Evolutionary conservation across 2,329 filamentous ascomycete species (phyloP), one percentile per base, ranked within the genome.

Genomic region (Alternaria metachromatica): DNA sequence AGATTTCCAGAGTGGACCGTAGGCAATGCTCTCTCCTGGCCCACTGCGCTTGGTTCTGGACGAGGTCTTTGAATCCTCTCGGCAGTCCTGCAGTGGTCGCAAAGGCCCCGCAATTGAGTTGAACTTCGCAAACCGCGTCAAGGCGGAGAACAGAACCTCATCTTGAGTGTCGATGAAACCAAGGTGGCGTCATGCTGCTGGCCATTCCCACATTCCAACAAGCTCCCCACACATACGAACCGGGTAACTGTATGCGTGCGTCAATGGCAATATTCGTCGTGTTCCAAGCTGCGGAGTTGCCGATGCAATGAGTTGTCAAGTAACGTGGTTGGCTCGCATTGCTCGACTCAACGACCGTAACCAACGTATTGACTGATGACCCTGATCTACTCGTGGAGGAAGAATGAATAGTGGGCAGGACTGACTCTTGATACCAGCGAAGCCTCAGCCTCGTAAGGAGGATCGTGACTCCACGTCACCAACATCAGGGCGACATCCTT

Each of bases 61-160:
- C 21, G n/a, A 57, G 28, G 43, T 25, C n/a, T 50, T 23, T 11
- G 30, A 63, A 57, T 46, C 45, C 23, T 58, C 37, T 23, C 25
- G n/a, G 43, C 11, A 15, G 18, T 45, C 41, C 53, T 25, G 21
- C 18, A 58, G 43, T 49, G 28, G 33, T 26, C 46, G n/a, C 20
- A 18, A 54, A 45, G 41, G 53, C 25, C 25, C 45, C 44, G 58
- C 53, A 13, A 11, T 20, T 18, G 23, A 30, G 30, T 49, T 21
- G 48, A 13, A 48, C 4, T 44, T 51, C 46, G 43, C 33, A 13
- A n/a, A 23, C 59, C 62, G 68, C 63, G 68, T 70, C 37, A 26
- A 33, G 21, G 68, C 69, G 46, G 37, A 33, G 33, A 37, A 41
- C 28, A 58, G 37, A 51, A 41, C 33, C 20, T 60, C 58, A 51